These are phyloP conservation scores for Rhododendron kiyosumense DNA, from an alignment of 148 eudicot genomes.

Conservation along the genomic window DNA sequence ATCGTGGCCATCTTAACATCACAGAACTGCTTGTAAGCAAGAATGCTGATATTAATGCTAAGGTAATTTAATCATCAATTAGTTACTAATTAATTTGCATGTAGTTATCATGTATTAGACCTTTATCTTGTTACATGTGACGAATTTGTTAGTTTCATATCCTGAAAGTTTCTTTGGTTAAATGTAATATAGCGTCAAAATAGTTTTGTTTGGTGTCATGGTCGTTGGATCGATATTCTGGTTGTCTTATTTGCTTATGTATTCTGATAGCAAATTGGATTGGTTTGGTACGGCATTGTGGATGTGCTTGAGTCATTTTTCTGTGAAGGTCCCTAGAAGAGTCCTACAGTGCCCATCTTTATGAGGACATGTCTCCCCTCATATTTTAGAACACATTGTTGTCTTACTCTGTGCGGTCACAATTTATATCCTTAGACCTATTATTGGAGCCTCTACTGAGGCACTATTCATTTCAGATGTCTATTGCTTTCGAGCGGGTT, in stretches of 20 bases:
- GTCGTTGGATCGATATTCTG: neutral
- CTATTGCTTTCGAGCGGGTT: neutral
- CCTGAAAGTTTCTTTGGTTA: neutral
- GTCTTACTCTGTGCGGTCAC: neutral
- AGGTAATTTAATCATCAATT: conserved; percentile 41
- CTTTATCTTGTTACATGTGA: neutral
- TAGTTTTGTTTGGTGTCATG: neutral
- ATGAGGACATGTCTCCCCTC: neutral
- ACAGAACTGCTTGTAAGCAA: conserved; percentile 59
- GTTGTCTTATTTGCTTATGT: neutral
- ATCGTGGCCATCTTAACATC: conserved; percentile 72
- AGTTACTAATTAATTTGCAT: neutral
- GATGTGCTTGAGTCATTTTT: neutral
- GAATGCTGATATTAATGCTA: conserved; percentile 71
- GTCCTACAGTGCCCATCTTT: neutral
- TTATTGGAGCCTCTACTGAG: neutral
- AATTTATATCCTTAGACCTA: neutral
- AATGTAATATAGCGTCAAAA: neutral
- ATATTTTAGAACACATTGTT: neutral
- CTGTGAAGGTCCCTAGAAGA: neutral
- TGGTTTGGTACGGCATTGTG: neutral
- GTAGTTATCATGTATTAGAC: neutral
- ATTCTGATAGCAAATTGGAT: neutral
- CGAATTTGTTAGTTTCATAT: neutral
- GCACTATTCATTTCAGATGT: neutral